Conservation (phyloP, 805 yeast species). For the Kazachstania bromeliacearum region DNA sequence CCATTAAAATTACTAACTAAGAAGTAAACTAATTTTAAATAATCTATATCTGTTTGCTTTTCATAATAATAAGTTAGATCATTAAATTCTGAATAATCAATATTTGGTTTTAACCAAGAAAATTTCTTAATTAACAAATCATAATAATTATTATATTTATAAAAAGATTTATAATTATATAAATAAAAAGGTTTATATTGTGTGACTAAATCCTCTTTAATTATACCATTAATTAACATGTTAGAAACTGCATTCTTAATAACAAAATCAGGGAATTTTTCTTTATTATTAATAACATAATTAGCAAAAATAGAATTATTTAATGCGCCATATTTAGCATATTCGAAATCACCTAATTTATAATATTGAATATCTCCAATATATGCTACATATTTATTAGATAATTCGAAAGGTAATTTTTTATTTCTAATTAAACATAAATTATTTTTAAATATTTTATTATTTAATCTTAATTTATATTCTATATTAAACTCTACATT, state of each 20-base stretch:
- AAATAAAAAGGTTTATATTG: slow-evolving; percentile 3
- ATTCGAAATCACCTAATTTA: slow-evolving; percentile 4
- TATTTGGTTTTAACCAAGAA: not conserved
- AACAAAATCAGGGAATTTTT: slow-evolving; percentile 3
- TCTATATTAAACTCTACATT: not conserved
- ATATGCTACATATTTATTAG: slow-evolving; percentile 2
- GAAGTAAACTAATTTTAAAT: not conserved
- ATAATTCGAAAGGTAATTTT: not conserved
- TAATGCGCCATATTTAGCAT: slow-evolving; percentile 3
- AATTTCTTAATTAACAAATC: not conserved
- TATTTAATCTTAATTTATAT: not conserved
- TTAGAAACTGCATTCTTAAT: slow-evolving; percentile 1
- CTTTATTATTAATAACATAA: slow-evolving; percentile 1
- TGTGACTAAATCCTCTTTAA: not conserved
- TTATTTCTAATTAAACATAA: not conserved
- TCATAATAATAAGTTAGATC: not conserved
- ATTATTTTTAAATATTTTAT: not conserved
- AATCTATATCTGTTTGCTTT: not conserved
- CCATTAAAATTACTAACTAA: too few relatives aligned
- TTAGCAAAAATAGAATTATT: slow-evolving; percentile 2
- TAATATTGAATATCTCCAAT: slow-evolving; percentile 2
- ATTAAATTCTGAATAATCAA: not conserved
- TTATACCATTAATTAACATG: not conserved
- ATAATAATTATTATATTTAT: too few relatives aligned
- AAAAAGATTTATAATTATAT: slow-evolving; percentile 1